Percentiles rank a stretch among this genome's conserved stretches.
These are phyloP conservation scores for Rhynchosporium secalis DNA, from an alignment of 2,329 filamentous ascomycete genomes.

Conservation along the genomic window DNA sequence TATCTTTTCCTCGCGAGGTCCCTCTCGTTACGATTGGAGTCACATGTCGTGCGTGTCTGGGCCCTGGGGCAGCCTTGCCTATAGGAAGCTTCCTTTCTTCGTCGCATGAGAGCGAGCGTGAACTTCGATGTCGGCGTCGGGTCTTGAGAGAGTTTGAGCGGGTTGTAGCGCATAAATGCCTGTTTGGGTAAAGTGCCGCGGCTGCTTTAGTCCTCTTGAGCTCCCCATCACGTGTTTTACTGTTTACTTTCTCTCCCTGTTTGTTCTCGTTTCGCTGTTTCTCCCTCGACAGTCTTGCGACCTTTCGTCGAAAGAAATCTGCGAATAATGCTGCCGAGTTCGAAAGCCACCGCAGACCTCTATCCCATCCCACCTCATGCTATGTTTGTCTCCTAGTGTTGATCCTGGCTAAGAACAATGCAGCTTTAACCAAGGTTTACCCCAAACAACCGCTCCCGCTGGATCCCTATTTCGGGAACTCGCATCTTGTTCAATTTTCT, in stretches of 20 bases:
- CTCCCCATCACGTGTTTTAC: neutral
- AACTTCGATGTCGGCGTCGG: neutral
- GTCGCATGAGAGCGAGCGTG: constrained; percentile 5
- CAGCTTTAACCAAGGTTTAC: constrained; percentile 22
- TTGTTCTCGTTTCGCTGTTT: neutral
- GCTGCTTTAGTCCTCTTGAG: neutral
- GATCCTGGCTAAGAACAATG: neutral
- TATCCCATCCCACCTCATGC: neutral
- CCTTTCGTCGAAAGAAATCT: neutral
- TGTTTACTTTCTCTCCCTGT: neutral
- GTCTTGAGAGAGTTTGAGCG: constrained; percentile 12
- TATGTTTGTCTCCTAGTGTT: neutral
- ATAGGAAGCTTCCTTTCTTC: neutral
- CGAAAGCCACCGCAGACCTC: neutral
- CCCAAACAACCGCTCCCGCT: constrained; percentile 15
- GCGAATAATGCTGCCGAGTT: neutral
- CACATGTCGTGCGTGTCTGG: neutral
- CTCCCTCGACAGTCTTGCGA: neutral
- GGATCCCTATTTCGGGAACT: constrained; percentile 11
- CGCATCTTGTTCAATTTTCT: constrained; percentile 7
- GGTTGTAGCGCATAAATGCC: constrained; percentile 6
- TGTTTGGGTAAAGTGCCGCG: constrained; percentile 2
- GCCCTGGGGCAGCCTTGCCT: too few relatives aligned
- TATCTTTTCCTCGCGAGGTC: too few relatives aligned
- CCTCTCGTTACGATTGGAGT: neutral